Conservation (phyloP, 495 filamentous ascomycete genomes). For the Aspergillus sclerotiicarbonarius region DNA sequence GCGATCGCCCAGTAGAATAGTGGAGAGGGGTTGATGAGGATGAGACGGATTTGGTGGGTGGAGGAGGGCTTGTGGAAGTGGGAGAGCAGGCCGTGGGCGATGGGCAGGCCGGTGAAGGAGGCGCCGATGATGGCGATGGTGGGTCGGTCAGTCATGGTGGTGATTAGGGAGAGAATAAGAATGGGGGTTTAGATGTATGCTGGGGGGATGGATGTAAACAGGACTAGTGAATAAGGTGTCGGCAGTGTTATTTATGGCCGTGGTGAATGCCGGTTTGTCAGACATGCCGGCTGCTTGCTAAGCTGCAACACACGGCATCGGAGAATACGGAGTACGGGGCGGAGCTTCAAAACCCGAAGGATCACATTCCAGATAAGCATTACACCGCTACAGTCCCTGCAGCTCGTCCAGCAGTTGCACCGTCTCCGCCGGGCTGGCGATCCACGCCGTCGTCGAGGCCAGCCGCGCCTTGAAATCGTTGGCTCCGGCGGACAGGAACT, state of each 20-base stretch:
- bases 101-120: constrained; percentile 54
- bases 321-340: too few species aligned
- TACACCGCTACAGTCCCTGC: constrained; percentile 18
- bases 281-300: too few species aligned
- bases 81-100: constrained; percentile 58
- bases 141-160: neutral
- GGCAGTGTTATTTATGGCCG: neutral
- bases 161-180: neutral
- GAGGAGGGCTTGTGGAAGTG: constrained; percentile 40
- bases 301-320: too few species aligned
- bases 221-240: neutral
- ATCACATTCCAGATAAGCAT: too few species aligned
- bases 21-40: constrained; percentile 55
- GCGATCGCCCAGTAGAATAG: constrained; percentile 54
- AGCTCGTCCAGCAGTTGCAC: constrained; percentile 85
- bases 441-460: constrained; percentile 77
- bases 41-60: constrained; percentile 43
- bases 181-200: too few species aligned
- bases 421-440: constrained; percentile 88
- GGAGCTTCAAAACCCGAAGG: too few species aligned
- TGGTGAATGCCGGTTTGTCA: neutral
- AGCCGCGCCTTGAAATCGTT: constrained; percentile 90
- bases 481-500: constrained; percentile 91
- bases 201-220: too few species aligned
- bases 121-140: constrained; percentile 64